Conservation (phyloP, 495 filamentous ascomycete species). For the Neurospora sp. region DNA sequence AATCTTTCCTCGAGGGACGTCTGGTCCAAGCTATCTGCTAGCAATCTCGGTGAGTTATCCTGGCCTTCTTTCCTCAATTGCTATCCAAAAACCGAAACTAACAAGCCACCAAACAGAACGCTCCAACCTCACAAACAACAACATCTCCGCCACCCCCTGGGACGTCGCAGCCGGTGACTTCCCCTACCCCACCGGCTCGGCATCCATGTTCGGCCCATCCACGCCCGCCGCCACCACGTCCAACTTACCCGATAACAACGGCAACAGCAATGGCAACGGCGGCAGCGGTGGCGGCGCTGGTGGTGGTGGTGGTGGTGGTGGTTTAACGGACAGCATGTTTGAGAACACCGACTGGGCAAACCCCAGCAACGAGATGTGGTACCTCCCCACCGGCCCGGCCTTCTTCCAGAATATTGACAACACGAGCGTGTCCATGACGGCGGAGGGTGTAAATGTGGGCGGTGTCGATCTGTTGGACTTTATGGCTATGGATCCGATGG, state of each 20-base stretch:
- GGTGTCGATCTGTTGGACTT: slow-evolving; percentile 47
- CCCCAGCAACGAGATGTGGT: slow-evolving; percentile 45
- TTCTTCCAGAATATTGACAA: slow-evolving; percentile 46
- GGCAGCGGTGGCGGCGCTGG: not conserved
- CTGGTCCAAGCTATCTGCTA: not conserved
- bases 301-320: not conserved
- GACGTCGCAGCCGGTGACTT: slow-evolving; percentile 38
- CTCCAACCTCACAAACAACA: slow-evolving; percentile 30
- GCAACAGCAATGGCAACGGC: slow-evolving; percentile 11
- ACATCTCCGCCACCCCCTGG: slow-evolving; percentile 46
- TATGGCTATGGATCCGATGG: slow-evolving; percentile 43
- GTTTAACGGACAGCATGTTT: slow-evolving; percentile 18
- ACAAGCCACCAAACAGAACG: slow-evolving; percentile 22
- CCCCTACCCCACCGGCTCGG: slow-evolving; percentile 35
- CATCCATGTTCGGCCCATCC: slow-evolving; percentile 35
- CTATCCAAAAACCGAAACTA: not conserved
- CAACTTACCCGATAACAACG: slow-evolving; percentile 17
- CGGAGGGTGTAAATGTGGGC: slow-evolving; percentile 47
- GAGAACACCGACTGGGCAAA: slow-evolving; percentile 35
- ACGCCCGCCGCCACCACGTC: slow-evolving; percentile 32
- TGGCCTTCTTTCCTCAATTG: not conserved
- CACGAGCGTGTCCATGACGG: slow-evolving; percentile 43
- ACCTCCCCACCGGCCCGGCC: slow-evolving; percentile 42
- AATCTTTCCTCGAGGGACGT: not conserved
- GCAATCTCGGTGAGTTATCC: slow-evolving; percentile 14